Evolutionary conservation across 768 basidiomycete genomes (phyloP), one percentile per base, ranked within the genome.

Genomic region (Lentinula aciculospora): DNA sequence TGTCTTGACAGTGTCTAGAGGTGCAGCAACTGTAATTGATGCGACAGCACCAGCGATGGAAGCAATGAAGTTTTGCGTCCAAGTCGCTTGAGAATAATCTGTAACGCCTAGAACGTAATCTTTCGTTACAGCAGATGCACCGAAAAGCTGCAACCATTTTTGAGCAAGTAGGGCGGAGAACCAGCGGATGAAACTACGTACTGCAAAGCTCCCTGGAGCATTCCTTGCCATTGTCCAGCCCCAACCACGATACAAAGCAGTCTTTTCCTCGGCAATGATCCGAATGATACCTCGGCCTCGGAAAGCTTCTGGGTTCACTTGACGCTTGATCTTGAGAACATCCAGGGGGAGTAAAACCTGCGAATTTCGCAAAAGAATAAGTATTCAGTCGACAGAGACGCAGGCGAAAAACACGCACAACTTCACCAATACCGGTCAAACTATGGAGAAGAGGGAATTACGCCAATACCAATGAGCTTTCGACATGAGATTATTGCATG

Each of bases 151-250:
- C 1, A n/a, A 21, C 25, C n/a, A 47, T 57, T 39, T 10, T 32
- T 28, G 27, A 10, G 4, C 28, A 50, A 2, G 50, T 32, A 37
- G 53, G 40, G 9, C 15, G 19, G 27, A 19, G 39, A 50, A 45
- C 23, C 3, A 31, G 25, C 25, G 29, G 45, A 40, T 34, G 9
- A 31, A 23, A 53, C 49, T 3, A 77, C 90, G 61, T 67, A 96
- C 94, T 56, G 96, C 92, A 66, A 99, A 99, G 53, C 82, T 85
- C 10, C 96, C 96, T 0, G 96, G 96, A 0, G 96, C 96, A 65
- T 99, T 99, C 54, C 96, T 84, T 2, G 94, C 96, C 82, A 97
- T 88, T 23, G 96, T 98, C 96, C 96, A 98, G 45, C 95, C 95
- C 93, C 95, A 97, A 28, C 96, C 96, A 61, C 94, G 87, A 74